These are phyloP conservation scores for Bassia scoparia DNA, from an alignment of 148 eudicot genomes.

Conservation along the genomic window DNA sequence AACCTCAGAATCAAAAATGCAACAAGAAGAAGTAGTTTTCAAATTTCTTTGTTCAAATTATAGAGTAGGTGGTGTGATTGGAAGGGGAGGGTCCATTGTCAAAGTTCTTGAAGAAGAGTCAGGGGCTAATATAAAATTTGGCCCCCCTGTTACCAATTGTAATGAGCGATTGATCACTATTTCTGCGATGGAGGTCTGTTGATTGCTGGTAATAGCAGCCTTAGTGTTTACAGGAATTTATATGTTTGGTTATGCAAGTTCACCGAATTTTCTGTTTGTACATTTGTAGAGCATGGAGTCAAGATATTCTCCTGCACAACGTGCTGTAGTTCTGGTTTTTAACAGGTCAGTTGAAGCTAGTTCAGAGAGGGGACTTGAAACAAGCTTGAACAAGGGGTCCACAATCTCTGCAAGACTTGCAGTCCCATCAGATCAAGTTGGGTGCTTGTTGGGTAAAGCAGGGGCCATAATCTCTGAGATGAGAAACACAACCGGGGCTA, in stretches of 20 bases:
- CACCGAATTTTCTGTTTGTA: conserved; percentile 13
- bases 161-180: conserved; percentile 65
- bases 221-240: neutral
- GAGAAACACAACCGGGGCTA: conserved; percentile 66
- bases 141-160: conserved; percentile 41
- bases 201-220: conserved; percentile 12
- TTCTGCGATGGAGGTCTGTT: conserved; percentile 60
- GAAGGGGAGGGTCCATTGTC: conserved; percentile 65
- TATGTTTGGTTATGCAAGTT: conserved; percentile 11
- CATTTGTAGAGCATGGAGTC: conserved; percentile 47
- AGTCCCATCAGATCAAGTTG: conserved; percentile 53
- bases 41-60: conserved; percentile 58
- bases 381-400: conserved; percentile 31
- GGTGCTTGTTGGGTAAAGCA: conserved; percentile 74
- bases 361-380: conserved; percentile 41
- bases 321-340: conserved; percentile 58
- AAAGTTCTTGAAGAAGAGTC: conserved; percentile 62
- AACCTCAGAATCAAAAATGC: conserved; percentile 25
- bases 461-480: conserved; percentile 66
- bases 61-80: conserved; percentile 68
- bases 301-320: conserved; percentile 63
- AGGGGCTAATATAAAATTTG: conserved; percentile 58
- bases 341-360: conserved; percentile 43
- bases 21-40: conserved; percentile 46
- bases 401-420: conserved; percentile 47